Evolutionary conservation across 345 rosid species (phyloP).

Genomic region (Ricinus communis): DNA sequence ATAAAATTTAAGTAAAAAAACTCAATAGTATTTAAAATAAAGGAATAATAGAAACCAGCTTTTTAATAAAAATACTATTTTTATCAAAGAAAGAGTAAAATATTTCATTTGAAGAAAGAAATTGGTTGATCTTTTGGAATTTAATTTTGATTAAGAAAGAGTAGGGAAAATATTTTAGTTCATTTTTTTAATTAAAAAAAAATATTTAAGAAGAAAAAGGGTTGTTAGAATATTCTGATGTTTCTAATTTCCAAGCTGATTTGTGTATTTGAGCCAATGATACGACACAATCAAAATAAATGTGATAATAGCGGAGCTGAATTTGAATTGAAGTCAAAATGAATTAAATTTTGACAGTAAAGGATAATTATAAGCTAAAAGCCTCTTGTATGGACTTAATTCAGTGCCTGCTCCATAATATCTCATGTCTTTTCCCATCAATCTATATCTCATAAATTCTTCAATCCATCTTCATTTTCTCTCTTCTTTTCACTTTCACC

Average conservation of each 20-base stretch:
- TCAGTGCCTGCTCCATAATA: too few relatives aligned
- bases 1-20: too few relatives aligned
- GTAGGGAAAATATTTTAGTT: too few relatives aligned
- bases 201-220: not conserved
- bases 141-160: too few relatives aligned
- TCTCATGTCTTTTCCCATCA: not conserved
- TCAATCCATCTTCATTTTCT: not conserved
- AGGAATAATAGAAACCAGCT: too few relatives aligned
- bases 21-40: too few relatives aligned
- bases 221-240: not conserved
- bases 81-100: too few relatives aligned
- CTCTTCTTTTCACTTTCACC: not conserved
- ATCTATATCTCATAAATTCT: not conserved
- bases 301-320: not conserved
- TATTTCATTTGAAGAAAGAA: too few relatives aligned
- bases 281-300: not conserved
- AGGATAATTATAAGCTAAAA: not conserved
- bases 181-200: not conserved
- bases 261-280: not conserved
- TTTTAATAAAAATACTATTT: too few relatives aligned
- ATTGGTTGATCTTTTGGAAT: too few relatives aligned
- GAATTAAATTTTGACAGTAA: not conserved
- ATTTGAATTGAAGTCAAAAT: not conserved
- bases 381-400: too few relatives aligned
- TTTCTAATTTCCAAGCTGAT: constrained; percentile 3